Evolutionary conservation across 2,329 filamentous ascomycete species (phyloP).

Genomic region (Scortechinia acanthostroma): DNA sequence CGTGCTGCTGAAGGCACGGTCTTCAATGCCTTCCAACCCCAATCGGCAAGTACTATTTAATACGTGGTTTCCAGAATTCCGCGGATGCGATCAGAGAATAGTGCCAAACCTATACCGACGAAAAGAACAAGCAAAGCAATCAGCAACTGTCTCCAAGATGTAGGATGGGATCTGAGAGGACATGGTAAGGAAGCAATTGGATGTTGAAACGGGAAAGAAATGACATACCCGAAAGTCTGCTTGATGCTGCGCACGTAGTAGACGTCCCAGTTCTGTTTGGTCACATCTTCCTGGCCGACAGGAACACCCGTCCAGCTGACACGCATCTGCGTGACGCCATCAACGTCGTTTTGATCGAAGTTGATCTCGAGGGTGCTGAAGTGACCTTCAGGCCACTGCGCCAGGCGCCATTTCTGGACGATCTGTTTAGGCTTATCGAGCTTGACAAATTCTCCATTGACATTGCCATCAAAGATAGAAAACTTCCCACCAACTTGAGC

Average conservation of each 20-base stretch:
- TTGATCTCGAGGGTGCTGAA: constrained; percentile 59
- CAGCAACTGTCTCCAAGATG: not conserved
- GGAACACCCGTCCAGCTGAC: constrained; percentile 64
- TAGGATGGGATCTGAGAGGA: not conserved
- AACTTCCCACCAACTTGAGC: constrained; percentile 51
- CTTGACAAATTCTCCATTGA: constrained; percentile 54
- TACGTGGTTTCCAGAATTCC: not conserved
- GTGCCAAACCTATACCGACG: constrained; percentile 3
- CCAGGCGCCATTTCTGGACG: constrained; percentile 63
- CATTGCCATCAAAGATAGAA: constrained; percentile 64
- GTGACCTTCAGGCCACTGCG: constrained; percentile 60
- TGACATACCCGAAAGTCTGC: constrained; percentile 42
- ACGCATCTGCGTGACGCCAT: constrained; percentile 55
- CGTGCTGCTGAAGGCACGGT: no score
- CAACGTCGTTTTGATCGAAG: constrained; percentile 58
- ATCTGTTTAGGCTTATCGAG: constrained; percentile 51
- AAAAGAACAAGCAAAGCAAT: not conserved
- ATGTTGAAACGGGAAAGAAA: constrained; percentile 2
- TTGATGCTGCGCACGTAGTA: constrained; percentile 60
- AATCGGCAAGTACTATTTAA: no score
- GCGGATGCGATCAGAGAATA: not conserved
- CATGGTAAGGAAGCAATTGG: not conserved
- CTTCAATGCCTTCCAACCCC: no score
- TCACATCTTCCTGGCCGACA: constrained; percentile 62
- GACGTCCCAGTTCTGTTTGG: constrained; percentile 61